Base-by-base conservation (phyloP, 257 asterid genomes). In the Solanum ahanhuiri region DNA sequence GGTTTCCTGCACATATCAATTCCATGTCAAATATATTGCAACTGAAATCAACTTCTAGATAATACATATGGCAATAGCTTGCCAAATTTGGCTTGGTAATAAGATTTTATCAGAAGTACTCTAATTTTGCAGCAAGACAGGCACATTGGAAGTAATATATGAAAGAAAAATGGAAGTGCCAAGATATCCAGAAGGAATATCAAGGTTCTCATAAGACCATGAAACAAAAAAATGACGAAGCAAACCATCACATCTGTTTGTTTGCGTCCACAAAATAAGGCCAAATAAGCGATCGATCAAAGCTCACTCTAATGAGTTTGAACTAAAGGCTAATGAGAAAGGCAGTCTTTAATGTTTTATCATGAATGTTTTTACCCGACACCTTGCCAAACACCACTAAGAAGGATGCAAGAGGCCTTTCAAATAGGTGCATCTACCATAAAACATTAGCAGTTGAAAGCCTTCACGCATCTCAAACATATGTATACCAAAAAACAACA, bases 1-100 rank as follows among this genome's bases (percentile, higher is more conserved):
- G 73, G 92, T 89, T 79, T 85, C 93, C 99, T 96, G 87, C 92
- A 92, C 11, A n/a, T 7, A 63, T 86, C 25, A 76, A 28, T 66
- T 84, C 84, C 83, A 85, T 70, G 86, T 88, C 31, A 82, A 84
- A 43, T 15, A 28, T 9, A 25, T 43, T 77, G 10, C 84, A 45
- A 48, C 66, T 45, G 41, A 9, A 45, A 79, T 45, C 41, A 79
- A 45, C 41, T 45, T 79, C 84, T 45, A 28, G 28, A 9, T 28
- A 30, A 45, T 45, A 45, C 64, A 57, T 77, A 14, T 5, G 41
- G 84, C 20, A 28, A 17, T 3, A 79, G 66, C 15, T 43, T 23
- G 37, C n/a, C 28, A 76, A 23, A 3, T 12, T n/a, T 41, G 33
- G 83, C 23, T 75, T 45, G 84, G 39, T 28, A 45, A 17, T 79